Conservation (phyloP, 805 yeast species). For the Saturnispora silvae region DNA sequence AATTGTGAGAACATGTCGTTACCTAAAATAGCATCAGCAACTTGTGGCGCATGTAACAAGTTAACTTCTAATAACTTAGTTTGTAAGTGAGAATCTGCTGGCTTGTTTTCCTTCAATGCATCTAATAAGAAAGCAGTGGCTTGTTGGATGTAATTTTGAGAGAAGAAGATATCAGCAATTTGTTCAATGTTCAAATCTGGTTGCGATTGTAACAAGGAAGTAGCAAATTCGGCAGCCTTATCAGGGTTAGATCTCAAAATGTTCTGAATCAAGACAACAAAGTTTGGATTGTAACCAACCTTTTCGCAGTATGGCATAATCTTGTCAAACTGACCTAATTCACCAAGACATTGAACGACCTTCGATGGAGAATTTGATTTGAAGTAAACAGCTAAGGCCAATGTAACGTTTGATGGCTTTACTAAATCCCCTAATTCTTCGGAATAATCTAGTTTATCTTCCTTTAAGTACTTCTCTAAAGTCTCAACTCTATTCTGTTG, state of each 20-base stretch:
- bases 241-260: constrained; percentile 92
- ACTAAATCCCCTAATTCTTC: constrained; percentile 97
- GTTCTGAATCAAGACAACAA: constrained; percentile 78
- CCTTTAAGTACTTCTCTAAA: constrained; percentile 93
- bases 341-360: constrained; percentile 87
- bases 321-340: constrained; percentile 92
- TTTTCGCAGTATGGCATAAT: constrained; percentile 89
- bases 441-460: constrained; percentile 87
- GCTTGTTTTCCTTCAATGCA: constrained; percentile 86
- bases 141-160: constrained; percentile 91
- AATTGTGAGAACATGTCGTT: constrained; percentile 92
- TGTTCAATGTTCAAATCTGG: constrained; percentile 74
- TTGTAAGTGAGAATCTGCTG: constrained; percentile 92
- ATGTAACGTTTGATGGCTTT: constrained; percentile 72
- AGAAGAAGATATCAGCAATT: constrained; percentile 85
- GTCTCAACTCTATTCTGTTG: constrained; percentile 91
- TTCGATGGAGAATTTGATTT: constrained; percentile 76
- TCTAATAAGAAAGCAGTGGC: constrained; percentile 96
- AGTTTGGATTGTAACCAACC: constrained; percentile 83
- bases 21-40: constrained; percentile 96
- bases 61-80: constrained; percentile 90
- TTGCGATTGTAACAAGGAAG: constrained; percentile 55
- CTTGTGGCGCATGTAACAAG: constrained; percentile 94
- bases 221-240: constrained; percentile 94
- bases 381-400: constrained; percentile 85